A percentile compares a stretch with the other conserved stretches of the same genome.
phyloP scores from a whole-genome alignment of 1,284 basidiomycete genomes.

The Malassezia cuniculi region DNA sequence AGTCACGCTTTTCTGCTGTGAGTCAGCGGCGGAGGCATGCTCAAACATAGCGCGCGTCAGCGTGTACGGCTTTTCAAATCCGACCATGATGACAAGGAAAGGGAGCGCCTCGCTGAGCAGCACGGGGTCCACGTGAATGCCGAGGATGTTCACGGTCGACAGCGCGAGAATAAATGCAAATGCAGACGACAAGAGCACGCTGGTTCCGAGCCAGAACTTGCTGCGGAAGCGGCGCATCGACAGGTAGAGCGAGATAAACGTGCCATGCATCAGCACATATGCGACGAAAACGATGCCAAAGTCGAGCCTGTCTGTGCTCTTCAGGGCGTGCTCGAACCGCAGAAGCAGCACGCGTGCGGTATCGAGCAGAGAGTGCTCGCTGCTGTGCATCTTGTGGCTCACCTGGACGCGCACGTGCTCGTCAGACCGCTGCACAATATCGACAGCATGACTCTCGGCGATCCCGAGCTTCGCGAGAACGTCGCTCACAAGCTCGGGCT shows the following conservation, averaged over 20 bases:
- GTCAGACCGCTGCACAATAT: no score
- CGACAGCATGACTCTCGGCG: no score
- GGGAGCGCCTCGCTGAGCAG: constrained; percentile 86
- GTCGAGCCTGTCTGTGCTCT: constrained; percentile 65
- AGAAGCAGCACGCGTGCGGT: no score
- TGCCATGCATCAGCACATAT: constrained; percentile 88
- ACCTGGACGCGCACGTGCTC: no score
- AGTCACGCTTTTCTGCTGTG: no score
- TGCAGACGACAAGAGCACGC: constrained; percentile 69
- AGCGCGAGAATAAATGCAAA: constrained; percentile 79
- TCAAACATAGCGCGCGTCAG: constrained; percentile 73
- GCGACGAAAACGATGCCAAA: constrained; percentile 89
- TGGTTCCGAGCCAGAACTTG: constrained; percentile 52
- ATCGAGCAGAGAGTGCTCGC: no score
- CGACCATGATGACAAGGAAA: constrained; percentile 92
- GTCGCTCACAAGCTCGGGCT: no score
- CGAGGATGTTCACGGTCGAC: constrained; percentile 66
- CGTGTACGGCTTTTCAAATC: constrained; percentile 91
- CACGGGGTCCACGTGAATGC: constrained; percentile 81
- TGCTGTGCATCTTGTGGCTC: no score
- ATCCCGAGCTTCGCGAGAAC: no score
- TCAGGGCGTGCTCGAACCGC: neutral
- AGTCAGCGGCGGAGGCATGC: constrained; percentile 63
- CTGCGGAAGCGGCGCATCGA: constrained; percentile 43
- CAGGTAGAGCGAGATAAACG: constrained; percentile 61